Evolutionary conservation across 768 basidiomycete species (phyloP), one percentile per base, ranked within the genome.

Genomic region (Pisolithus orientalis): DNA sequence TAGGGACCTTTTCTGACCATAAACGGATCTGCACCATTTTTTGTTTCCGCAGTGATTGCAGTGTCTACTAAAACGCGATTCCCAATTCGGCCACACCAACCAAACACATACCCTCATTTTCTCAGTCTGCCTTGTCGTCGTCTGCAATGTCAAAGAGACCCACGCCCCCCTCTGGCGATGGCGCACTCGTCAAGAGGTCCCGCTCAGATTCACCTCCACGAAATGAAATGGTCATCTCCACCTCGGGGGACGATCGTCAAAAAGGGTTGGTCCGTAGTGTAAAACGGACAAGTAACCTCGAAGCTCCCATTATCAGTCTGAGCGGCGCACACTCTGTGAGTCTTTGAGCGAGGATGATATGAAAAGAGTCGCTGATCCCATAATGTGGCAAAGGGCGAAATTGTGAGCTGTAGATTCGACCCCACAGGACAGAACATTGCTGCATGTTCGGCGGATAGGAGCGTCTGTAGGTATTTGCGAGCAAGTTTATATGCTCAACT

Each of bases 401-500:
- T 97, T 56, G 57, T 94, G 57, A 89, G 89, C 59, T 91, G 93
- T 72, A 80, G 91, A 59, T 98, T 98, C 65, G 92, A 95, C 62
- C 92, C 94, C 13, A 87, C 87, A 2, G 96, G 96, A 4, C 87
- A 94, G 66, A 90, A 90, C 58, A 83, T 98, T 53, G 96, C 95
- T 39, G 93, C 93, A 8, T 91, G 87, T 64, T 94, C 91, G 13
- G 80, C 87, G 2, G 95, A 99, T 70, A 77, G 90, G 61, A 85
- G 85, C 57, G 85, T 98, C 57, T 95, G 94, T 91, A 61, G 68
- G 91, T 82, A 29, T 17, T 51, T 1, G 32, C 32, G 29, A 28
- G 28, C 29, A 27, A 37, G 21, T 51, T 25, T 47, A 28, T 55
- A 51, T 21, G 54, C 11, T 46, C 48, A 49, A 32, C 52, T 29